phyloP scores from a whole-genome alignment of 2,329 filamentous ascomycete genomes.

The Endothia cerciana region DNA sequence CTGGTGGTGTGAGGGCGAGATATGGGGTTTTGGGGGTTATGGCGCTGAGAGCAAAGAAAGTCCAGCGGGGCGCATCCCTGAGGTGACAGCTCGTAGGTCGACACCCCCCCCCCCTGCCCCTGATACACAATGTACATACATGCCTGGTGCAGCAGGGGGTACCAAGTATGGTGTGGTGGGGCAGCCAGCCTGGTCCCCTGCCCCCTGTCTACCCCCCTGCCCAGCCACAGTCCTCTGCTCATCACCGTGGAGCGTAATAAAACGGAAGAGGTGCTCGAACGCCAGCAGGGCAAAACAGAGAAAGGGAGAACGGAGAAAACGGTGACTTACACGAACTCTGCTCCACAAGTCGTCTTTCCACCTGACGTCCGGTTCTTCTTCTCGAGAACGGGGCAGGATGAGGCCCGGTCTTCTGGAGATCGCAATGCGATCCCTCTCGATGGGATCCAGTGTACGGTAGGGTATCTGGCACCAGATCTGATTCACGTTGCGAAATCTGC shows the following conservation, averaged over 20 bases:
- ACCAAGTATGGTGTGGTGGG: constrained; percentile 3
- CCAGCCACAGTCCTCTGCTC: constrained; percentile 17
- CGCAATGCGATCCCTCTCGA: constrained; percentile 1
- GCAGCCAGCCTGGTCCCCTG: constrained; percentile 10
- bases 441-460: not conserved
- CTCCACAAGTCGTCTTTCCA: too few relatives aligned
- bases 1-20: constrained; percentile 16
- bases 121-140: constrained; percentile 8
- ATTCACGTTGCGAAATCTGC: constrained; percentile 15
- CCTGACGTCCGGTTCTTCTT: not conserved
- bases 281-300: not conserved
- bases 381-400: not conserved
- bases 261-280: not conserved
- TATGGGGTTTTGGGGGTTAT: not conserved
- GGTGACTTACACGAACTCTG: constrained; percentile 28
- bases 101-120: constrained; percentile 1
- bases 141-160: not conserved
- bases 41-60: constrained; percentile 6
- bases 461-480: constrained; percentile 18
- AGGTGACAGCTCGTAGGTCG: constrained; percentile 2
- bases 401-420: not conserved
- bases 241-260: not conserved
- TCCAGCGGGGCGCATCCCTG: constrained; percentile 10
- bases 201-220: not conserved
- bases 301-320: constrained; percentile 17